Base-by-base conservation (phyloP, 805 yeast genomes). In the Saturnispora besseyi region DNA sequence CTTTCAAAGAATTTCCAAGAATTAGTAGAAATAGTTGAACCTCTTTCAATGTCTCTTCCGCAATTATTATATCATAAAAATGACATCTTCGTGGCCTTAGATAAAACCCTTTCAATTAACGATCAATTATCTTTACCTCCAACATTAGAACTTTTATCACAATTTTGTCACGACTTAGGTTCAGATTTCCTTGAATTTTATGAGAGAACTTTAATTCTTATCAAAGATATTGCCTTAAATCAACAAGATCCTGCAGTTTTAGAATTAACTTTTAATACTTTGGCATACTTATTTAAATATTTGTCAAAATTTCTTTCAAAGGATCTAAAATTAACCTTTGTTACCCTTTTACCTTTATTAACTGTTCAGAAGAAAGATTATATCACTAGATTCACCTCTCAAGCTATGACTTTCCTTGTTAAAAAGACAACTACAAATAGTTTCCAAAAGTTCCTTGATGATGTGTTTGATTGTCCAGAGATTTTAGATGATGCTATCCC, bases 241-340 rank as follows among this genome's bases (percentile, higher is more conserved):
- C 86, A 73, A 51, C 64, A 73, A 21, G 73, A 82, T 46, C 73
- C 87, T 1, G 76, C 78, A 53, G 75, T 81, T 0, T 72, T 91
- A 38, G 96, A 93, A 64, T 81, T 87, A 84, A 74, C 83, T 10
- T 91, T 91, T 70, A 87, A 87, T 63, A 73, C 88, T 54, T 64
- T 91, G 51, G 96, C 97, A 5, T 89, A 87, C 62, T 73, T 87
- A 40, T 93, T 91, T 78, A 93, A 93, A 65, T 90, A 91, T 61
- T 70, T 91, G 33, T 76, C 93, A 5, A 78, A 81, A 57, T 68
- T 75, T 3, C 63, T 93, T 45, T 73, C 82, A 0, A 68, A 75
- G 24, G 84, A 87, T 58, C 66, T 89, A 51, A 59, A 73, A 15
- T 84, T 87, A 8, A 88, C 97, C 0, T 87, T 85, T 62, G 70